Base-by-base conservation (phyloP, 805 yeast species). In the Zygotorulaspora florentina region DNA sequence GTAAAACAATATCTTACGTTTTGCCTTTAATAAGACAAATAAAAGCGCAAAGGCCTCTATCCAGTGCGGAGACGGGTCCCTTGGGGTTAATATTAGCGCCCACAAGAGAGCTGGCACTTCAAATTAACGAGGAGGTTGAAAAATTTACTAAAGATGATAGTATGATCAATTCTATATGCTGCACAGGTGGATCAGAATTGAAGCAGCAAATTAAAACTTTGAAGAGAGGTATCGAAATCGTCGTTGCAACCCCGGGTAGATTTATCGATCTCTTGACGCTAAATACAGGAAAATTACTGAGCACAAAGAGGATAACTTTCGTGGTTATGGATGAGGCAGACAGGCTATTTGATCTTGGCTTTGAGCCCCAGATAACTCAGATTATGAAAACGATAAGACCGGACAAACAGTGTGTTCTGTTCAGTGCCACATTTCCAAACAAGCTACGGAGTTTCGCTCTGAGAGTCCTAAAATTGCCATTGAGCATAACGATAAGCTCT, bases 301-400 rank as follows among this genome's bases (percentile, higher is more conserved):
- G 80, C 50, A 70, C 93, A 6, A 68, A 71, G 25, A 69, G 90
- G 35, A 80, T 85, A 5, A 82, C 96, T 0, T 88, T 83, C 63
- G 73, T 88, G n/a, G 95, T 90, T 0, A 69, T 93, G 48, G 99
- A 93, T 62, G 99, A 93, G 61, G 97, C 98, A 1, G 99, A 93
- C 65, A 69, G 99, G 52, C 82, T 93, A 85, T 91, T 91, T 68
- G 99, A 93, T 64, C 71, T 93, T 76, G 99, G 99, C 1, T 93
- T 93, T 67, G 98, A 88, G 56, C 98, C 99, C 0, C 99, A 93
- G 61, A 88, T 93, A 3, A 80, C 77, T 54, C 87, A 87, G 57
- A 83, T 93, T 17, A 72, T 89, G 60, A 72, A 77, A 12, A 84
- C 85, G 30, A 74, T 87, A 2, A 72, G 97, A 40, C 93, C 93